Evolutionary conservation across 2,329 filamentous ascomycete genomes (phyloP).

Genomic region (Talaromyces sp.): DNA sequence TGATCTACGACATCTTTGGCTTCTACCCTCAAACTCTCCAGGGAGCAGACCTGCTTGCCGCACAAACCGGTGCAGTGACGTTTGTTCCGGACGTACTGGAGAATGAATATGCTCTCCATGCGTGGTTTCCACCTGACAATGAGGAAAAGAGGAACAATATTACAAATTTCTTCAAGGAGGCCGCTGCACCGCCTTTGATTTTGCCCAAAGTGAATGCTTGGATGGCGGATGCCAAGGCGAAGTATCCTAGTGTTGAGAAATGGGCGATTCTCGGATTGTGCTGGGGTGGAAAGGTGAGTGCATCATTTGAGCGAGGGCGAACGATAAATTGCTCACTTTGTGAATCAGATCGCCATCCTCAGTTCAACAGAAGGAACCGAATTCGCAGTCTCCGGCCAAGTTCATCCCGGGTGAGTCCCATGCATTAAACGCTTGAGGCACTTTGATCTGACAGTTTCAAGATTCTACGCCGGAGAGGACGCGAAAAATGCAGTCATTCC

Average conservation of each 20-base stretch:
- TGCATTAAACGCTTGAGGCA: not conserved
- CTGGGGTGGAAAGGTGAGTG: constrained; percentile 68
- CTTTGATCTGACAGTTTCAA: constrained; percentile 6
- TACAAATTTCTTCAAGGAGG: constrained; percentile 54
- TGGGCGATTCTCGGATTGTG: constrained; percentile 65
- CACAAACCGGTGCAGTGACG: constrained; percentile 38
- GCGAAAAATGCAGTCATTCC: constrained; percentile 60
- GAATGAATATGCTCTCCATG: constrained; percentile 40
- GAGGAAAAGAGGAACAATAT: constrained; percentile 62
- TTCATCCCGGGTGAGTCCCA: constrained; percentile 33
- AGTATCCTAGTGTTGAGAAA: constrained; percentile 55
- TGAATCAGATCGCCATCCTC: constrained; percentile 37
- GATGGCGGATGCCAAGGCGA: constrained; percentile 48
- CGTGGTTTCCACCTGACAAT: constrained; percentile 61
- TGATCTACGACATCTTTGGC: constrained; percentile 67
- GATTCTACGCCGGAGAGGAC: constrained; percentile 53
- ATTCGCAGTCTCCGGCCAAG: constrained; percentile 46
- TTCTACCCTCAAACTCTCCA: constrained; percentile 64
- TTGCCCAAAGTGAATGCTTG: constrained; percentile 32
- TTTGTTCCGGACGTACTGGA: constrained; percentile 44
- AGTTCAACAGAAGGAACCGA: constrained; percentile 51
- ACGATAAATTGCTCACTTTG: constrained; percentile 24
- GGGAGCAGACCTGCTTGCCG: constrained; percentile 58
- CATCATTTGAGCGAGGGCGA: not conserved
- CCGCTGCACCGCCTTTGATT: constrained; percentile 31